Conservation (phyloP, 306 rosid genomes). For the Quercus dentata region DNA sequence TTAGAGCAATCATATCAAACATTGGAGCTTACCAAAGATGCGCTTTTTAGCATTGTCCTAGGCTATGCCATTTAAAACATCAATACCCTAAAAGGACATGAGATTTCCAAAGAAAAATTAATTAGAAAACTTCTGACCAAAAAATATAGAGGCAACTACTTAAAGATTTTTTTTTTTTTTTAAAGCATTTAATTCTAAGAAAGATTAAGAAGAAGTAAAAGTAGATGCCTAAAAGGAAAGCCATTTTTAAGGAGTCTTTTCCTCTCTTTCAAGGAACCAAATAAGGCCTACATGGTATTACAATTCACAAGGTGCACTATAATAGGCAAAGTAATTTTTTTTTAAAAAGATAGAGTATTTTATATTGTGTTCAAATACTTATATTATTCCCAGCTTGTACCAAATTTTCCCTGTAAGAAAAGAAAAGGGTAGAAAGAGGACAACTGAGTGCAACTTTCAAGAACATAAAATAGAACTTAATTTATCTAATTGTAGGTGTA, state of each 20-base stretch:
- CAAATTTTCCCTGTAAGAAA: slow-evolving; percentile 44
- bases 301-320: neutral
- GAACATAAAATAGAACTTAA: slow-evolving; percentile 2
- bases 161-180: no score
- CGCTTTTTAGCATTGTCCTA: slow-evolving; percentile 65
- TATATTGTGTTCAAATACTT: slow-evolving; percentile 32
- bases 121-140: neutral
- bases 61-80: slow-evolving; percentile 92
- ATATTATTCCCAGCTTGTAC: slow-evolving; percentile 47
- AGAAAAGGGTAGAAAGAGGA: neutral
- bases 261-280: neutral
- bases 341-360: neutral
- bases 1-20: no score
- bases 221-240: neutral
- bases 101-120: slow-evolving; percentile 6
- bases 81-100: slow-evolving; percentile 39
- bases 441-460: slow-evolving; percentile 11
- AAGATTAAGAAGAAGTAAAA: no score
- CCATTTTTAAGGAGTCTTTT: neutral
- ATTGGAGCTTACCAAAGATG: neutral
- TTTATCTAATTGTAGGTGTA: neutral
- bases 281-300: neutral
- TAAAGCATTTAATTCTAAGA: no score
- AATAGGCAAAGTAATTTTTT: neutral
- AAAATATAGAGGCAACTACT: neutral